Percentiles rank a stretch among this genome's conserved stretches.
Conservation (phyloP, 768 basidiomycete genomes). For the Mycena leptocephala region DNA sequence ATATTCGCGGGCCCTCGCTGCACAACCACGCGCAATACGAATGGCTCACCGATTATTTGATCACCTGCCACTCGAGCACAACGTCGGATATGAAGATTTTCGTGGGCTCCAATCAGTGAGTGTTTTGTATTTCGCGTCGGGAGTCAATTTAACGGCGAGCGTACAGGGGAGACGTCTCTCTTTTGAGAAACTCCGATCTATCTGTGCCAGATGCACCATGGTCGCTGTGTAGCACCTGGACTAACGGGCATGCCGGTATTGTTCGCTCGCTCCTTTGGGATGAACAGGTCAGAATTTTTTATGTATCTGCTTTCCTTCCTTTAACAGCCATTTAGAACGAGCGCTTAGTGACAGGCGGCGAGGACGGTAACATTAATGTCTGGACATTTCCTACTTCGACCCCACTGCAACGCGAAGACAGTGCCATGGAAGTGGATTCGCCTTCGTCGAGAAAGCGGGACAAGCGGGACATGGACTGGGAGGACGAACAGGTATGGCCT, state of each 20-base stretch:
- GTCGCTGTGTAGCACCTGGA: slow-evolving; percentile 69
- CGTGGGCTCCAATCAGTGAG: slow-evolving; percentile 83
- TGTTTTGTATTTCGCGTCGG: slow-evolving; percentile 16
- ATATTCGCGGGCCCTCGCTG: slow-evolving; percentile 78
- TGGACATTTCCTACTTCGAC: slow-evolving; percentile 50
- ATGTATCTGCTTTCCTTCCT: not conserved
- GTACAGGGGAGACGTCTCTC: slow-evolving; percentile 71
- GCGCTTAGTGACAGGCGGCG: slow-evolving; percentile 65
- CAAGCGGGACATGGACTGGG: slow-evolving; percentile 41
- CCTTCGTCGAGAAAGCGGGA: slow-evolving; percentile 39
- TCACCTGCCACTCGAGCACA: slow-evolving; percentile 63
- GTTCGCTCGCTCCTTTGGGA: slow-evolving; percentile 74
- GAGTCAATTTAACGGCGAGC: not conserved
- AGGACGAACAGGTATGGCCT: slow-evolving; percentile 40
- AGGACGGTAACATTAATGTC: slow-evolving; percentile 63
- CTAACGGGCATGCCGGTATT: slow-evolving; percentile 69
- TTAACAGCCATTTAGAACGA: slow-evolving; percentile 47
- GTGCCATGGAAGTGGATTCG: slow-evolving; percentile 48
- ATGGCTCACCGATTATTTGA: slow-evolving; percentile 88
- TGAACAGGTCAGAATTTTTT: slow-evolving; percentile 56
- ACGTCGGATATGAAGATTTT: slow-evolving; percentile 67
- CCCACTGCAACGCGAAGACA: slow-evolving; percentile 17
- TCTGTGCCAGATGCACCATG: slow-evolving; percentile 59
- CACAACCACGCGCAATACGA: slow-evolving; percentile 66
- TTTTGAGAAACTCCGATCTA: slow-evolving; percentile 64